phyloP scores from a whole-genome alignment of 139 green algal species.

The Chlorella sorokiniana region DNA sequence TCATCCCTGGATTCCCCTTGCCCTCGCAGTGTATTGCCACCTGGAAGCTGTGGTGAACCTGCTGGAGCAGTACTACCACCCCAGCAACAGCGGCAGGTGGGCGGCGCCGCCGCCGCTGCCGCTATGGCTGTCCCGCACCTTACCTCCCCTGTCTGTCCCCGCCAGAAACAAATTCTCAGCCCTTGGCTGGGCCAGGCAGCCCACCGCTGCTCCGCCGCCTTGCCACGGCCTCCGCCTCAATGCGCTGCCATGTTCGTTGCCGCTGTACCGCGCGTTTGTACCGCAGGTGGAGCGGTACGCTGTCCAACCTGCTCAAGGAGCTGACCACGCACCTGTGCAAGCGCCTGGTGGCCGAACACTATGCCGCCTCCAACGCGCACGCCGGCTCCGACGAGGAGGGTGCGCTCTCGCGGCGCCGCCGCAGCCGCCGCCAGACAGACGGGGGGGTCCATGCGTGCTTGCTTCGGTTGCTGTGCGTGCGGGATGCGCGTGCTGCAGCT shows the following conservation, averaged over 20 bases:
- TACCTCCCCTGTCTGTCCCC: too few species aligned
- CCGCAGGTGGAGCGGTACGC: conserved; percentile 59
- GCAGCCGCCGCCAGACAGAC: too few species aligned
- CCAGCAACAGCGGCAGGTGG: conserved; percentile 77
- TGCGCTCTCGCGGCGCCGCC: too few species aligned
- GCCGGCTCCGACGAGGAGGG: conserved; percentile 18
- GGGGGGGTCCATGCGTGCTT: too few species aligned
- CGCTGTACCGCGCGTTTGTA: neutral
- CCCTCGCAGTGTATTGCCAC: conserved; percentile 22
- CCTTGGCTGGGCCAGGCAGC: too few species aligned
- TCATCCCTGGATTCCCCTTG: too few species aligned
- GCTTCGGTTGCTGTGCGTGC: too few species aligned
- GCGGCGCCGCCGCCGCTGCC: neutral
- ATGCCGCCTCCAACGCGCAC: neutral
- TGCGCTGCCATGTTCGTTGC: too few species aligned
- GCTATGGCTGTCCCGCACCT: neutral
- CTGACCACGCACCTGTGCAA: conserved; percentile 59
- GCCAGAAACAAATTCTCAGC: too few species aligned
- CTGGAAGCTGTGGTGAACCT: conserved; percentile 63
- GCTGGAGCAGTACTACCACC: conserved; percentile 89
- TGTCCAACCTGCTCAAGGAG: conserved; percentile 55
- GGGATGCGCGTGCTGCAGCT: too few species aligned
- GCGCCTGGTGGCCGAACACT: conserved; percentile 45
- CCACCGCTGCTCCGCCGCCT: too few species aligned
- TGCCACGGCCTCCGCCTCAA: too few species aligned